Base-by-base conservation (phyloP, 306 rosid species). In the Cyclanthera cordifolia region DNA sequence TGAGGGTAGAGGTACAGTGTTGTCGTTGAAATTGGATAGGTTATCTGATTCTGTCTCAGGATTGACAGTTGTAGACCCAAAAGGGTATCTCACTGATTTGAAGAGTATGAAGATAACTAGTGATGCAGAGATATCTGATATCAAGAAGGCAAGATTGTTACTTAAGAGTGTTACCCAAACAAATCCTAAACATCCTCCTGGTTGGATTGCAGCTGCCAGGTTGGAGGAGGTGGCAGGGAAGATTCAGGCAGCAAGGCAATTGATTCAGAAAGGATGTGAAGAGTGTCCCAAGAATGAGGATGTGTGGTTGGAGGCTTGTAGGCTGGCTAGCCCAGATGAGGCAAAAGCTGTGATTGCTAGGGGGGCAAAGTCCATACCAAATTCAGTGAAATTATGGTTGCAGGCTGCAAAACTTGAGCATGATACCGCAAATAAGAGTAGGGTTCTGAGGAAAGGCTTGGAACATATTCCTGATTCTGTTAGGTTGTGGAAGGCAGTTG, bases 161-260 rank as follows among this genome's bases (percentile, higher is more conserved):
- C 84, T 88, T 0, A 91, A 88, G 87, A 91, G 97, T 79, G 95
- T 88, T 53, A 91, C 83, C 7, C 88, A 88, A 76, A 88, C 95
- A 0, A 88, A 91, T 83, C 97, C 94, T 0, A 90, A 88, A 66
- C 94, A 90, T 32, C 96, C 97, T 0, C 91, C 91, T 0, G 96
- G 95, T 69, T 91, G 97, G 97, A 88, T 88, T 74, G 97, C 95
- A 0, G 95, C 97, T 2, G 88, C 97, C 0, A 82, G 95, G 86
- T 71, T 91, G 67, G 97, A 91, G 81, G 95, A 91, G 72, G 84
- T 86, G 73, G 97, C 94, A 0, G 97, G 97, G 9, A 91, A 86
- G 85, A 83, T 91, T 69, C 89, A 85, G 76, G 91, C 81, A 0
- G 97, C 97, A 0, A 83, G 94, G 79, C 91, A 82, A 13, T 76